These are phyloP conservation scores for Sphenostylis stenocarpa DNA, from an alignment of 306 rosid species.

Conservation along the genomic window DNA sequence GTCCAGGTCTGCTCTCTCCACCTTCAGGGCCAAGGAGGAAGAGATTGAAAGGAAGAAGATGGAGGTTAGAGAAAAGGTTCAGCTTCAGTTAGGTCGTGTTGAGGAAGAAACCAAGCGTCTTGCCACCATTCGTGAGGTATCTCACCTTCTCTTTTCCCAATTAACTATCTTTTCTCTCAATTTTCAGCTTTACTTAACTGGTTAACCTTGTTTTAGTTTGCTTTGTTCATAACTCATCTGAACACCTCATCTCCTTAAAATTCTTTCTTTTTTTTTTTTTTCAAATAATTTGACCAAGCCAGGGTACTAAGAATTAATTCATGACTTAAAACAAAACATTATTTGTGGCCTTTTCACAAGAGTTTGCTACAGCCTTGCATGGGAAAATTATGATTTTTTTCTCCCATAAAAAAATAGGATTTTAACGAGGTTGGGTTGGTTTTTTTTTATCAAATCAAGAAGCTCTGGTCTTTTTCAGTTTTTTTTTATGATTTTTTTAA, in stretches of 20 bases:
- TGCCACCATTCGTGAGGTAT: conserved; percentile 89
- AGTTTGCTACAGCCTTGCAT: conserved; percentile 19
- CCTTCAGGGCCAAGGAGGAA: conserved; percentile 89
- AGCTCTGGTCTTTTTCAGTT: background rate
- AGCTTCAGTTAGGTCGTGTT: conserved; percentile 84
- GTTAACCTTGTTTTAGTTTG: background rate
- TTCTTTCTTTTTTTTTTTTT: background rate
- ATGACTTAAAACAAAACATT: background rate
- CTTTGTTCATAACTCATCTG: conserved; percentile 21
- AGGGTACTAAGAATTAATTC: background rate
- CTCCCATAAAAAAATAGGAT: background rate
- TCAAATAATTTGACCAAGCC: background rate
- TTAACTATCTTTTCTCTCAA: background rate
- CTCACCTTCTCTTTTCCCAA: background rate
- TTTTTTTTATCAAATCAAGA: no score
- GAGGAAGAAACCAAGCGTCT: conserved; percentile 97
- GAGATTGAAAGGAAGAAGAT: conserved; percentile 94
- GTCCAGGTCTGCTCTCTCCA: conserved; percentile 93
- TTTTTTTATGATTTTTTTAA: background rate
- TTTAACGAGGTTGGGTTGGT: background rate
- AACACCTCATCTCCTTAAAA: background rate
- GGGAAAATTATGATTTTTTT: background rate
- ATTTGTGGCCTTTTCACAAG: background rate
- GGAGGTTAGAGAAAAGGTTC: conserved; percentile 93
- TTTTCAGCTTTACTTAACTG: background rate